Conservation (phyloP, 2,329 filamentous ascomycete species). For the Epichloe coenophiala region DNA sequence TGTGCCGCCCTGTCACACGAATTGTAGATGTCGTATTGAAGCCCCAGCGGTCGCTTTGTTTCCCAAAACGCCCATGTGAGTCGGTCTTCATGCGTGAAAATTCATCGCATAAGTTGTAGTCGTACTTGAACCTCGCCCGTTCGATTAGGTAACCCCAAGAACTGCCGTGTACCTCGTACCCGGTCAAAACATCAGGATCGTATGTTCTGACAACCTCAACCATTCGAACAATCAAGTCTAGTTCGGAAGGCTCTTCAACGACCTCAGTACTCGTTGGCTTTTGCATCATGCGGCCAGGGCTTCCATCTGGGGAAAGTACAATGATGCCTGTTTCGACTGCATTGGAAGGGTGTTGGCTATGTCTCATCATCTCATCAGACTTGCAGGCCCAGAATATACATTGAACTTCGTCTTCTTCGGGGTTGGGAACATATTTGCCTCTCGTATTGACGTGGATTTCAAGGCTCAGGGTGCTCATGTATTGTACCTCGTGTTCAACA, state of each 20-base stretch:
- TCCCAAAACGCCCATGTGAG: constrained; percentile 72
- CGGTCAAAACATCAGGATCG: constrained; percentile 87
- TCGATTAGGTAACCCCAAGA: constrained; percentile 97
- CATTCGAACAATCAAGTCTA: constrained; percentile 74
- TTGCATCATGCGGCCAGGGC: constrained; percentile 45
- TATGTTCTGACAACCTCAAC: constrained; percentile 71
- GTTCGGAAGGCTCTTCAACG: constrained; percentile 62
- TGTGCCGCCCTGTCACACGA: constrained; percentile 81
- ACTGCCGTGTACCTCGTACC: constrained; percentile 84
- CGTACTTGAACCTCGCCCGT: constrained; percentile 71
- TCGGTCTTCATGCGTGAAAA: constrained; percentile 79
- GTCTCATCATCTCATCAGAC: constrained; percentile 43
- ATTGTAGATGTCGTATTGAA: constrained; percentile 91
- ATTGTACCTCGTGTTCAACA: constrained; percentile 72
- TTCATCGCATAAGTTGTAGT: constrained; percentile 82
- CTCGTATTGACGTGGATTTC: constrained; percentile 87
- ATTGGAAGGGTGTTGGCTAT: constrained; percentile 28
- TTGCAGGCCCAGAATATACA: constrained; percentile 86
- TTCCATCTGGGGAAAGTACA: constrained; percentile 50
- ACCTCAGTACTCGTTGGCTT: constrained; percentile 51
- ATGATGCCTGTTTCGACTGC: constrained; percentile 56
- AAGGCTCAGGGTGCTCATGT: constrained; percentile 94
- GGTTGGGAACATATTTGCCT: constrained; percentile 69
- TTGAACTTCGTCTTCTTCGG: constrained; percentile 76
- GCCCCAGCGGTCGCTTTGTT: constrained; percentile 80